Percentiles rank a stretch among this genome's conserved stretches.
These are phyloP conservation scores for Phaffia australis DNA, from an alignment of 768 basidiomycete genomes.

Conservation along the genomic window DNA sequence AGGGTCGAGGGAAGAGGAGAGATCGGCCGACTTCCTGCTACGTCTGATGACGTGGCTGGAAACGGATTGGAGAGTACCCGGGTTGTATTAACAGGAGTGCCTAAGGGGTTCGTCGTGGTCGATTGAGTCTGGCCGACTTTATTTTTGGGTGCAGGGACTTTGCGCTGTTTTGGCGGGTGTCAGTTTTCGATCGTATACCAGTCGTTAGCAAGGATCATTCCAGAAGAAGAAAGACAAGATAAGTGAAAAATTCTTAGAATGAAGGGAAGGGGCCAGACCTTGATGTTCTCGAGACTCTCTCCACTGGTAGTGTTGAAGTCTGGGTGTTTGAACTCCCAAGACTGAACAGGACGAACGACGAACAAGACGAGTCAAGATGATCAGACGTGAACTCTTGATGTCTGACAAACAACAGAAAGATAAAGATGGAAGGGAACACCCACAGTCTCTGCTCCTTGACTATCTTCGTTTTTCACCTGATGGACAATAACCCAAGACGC, in stretches of 20 bases:
- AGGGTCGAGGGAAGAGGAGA: neutral
- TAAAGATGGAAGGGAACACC: constrained; percentile 26
- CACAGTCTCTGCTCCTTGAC: constrained; percentile 55
- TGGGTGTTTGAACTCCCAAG: constrained; percentile 43
- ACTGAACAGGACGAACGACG: constrained; percentile 25
- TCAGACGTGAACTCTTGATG: neutral
- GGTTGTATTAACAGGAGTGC: too few relatives aligned
- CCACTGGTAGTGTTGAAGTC: constrained; percentile 51
- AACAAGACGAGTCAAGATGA: neutral
- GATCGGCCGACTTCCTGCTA: neutral
- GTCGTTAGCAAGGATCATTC: too few relatives aligned
- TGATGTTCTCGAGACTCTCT: constrained; percentile 51
- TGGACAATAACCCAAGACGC: too few relatives aligned
- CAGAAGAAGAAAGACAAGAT: neutral
- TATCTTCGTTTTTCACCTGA: constrained; percentile 66
- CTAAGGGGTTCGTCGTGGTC: too few relatives aligned
- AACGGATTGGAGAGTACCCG: neutral
- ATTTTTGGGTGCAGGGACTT: constrained; percentile 26
- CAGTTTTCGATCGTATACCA: neutral
- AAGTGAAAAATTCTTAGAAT: too few relatives aligned
- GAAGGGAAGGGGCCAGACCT: constrained; percentile 38
- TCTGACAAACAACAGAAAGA: neutral
- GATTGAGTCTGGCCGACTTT: neutral
- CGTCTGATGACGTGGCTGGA: neutral
- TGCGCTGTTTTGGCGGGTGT: constrained; percentile 12